These are phyloP conservation scores for Boletus reticulatus DNA, from an alignment of 768 basidiomycete species.

Conservation along the genomic window DNA sequence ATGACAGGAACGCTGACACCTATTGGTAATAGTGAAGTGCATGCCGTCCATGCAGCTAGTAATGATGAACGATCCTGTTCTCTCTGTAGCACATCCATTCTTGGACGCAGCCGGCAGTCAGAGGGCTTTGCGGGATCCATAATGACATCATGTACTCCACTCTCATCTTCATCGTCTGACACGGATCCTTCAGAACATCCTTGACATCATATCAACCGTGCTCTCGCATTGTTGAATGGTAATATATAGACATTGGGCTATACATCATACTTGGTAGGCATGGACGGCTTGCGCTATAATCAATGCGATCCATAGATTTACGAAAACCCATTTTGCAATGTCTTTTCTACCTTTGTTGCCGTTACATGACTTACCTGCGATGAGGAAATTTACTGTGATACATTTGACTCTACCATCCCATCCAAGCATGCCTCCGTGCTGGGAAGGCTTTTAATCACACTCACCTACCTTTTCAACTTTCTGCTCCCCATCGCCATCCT, in stretches of 20 bases:
- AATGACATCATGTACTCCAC: conserved; percentile 20
- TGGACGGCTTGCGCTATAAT: conserved; percentile 19
- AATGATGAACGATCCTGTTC: conserved; percentile 13
- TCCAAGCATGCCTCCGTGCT: not conserved
- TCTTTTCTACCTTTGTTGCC: conserved; percentile 14
- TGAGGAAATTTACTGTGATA: conserved; percentile 13
- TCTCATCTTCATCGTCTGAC: conserved; percentile 28
- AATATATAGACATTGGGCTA: conserved; percentile 16
- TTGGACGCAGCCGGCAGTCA: conserved; percentile 6
- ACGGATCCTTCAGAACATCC: conserved; percentile 19
- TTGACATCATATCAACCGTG: conserved; percentile 28
- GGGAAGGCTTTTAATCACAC: not conserved
- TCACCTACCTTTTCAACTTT: not conserved
- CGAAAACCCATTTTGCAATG: conserved; percentile 15
- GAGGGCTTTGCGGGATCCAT: conserved; percentile 10
- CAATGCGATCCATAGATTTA: conserved; percentile 23
- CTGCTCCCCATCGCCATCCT: not conserved
- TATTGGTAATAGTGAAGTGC: conserved; percentile 11
- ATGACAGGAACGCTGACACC: conserved; percentile 10
- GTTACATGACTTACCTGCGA: conserved; percentile 1
- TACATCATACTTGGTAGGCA: conserved; percentile 15
- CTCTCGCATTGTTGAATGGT: conserved; percentile 7
- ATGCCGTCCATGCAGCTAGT: conserved; percentile 4
- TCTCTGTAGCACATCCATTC: not conserved
- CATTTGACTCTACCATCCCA: conserved; percentile 3